Evolutionary conservation across 108 stramenopile species (phyloP), one percentile per base, ranked within the genome.

Genomic region (Mediolabrus comicus): DNA sequence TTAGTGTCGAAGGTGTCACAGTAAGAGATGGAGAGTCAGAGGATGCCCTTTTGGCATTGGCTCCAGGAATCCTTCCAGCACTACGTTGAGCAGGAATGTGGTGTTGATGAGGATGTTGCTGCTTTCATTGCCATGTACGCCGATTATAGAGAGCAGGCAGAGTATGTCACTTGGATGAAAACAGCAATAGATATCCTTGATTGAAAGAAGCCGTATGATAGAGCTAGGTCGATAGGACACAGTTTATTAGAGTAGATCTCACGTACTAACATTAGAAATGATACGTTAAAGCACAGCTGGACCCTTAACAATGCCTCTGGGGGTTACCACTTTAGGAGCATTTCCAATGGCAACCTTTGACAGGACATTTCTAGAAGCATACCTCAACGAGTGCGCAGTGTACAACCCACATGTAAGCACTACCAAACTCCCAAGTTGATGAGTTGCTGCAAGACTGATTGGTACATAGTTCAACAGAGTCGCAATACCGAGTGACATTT

Each of bases 391-490:
- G 71, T 94, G 93, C 12, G 84, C 85, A 59, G 88, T 59, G 59
- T 94, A 97, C n/a, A 97, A 41, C 33, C 88, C 91, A 60, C 84
- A 83, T 10, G 97, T 77, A 56, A 98, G 87, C 17, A 99, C 85
- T 16, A 86, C 95, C 43, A 99, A 72, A 54, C 96, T 94, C 36
- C 99, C 99, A 14, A 95, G 71, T 69, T 99, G 99, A 84, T 99
- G 99, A 28, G 87, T 85, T 7, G 98, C 96, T 12, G 98, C 99
- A 14, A 99, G 81, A 19, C 77, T 66, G 10, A 98, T 67, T 0
- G 99, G 99, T 17, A 98, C 98, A 73, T 98, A 98, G 59, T 84
- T 80, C 73, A 99, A 79, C 51, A 99, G 79, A 33, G 99, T 98
- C 2, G 89, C 83, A 55, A 98, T 89, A 16, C 99, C 99, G n/a